Evolutionary conservation across 495 filamentous ascomycete genomes (phyloP).

Genomic region (Hyaloscypha bicolor): DNA sequence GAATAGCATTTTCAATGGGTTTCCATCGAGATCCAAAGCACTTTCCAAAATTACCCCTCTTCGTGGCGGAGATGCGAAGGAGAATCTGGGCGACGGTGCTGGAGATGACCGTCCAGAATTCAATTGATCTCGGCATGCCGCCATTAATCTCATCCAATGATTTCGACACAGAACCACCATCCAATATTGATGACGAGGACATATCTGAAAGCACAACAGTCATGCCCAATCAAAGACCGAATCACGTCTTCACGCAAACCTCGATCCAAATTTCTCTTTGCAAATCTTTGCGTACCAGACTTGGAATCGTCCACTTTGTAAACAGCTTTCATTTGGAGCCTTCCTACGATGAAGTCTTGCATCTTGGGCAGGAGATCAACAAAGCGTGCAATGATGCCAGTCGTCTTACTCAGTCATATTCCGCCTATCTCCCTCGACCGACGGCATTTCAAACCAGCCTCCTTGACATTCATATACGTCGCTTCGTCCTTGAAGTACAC

Average conservation of each 20-base stretch:
- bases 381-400: slow-evolving; percentile 33
- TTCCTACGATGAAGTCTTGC: slow-evolving; percentile 44
- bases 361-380: slow-evolving; percentile 40
- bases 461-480: slow-evolving; percentile 45
- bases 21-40: slow-evolving; percentile 58
- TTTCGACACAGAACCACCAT: slow-evolving; percentile 57
- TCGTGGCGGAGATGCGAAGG: slow-evolving; percentile 66
- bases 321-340: slow-evolving; percentile 43
- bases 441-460: slow-evolving; percentile 34
- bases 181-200: slow-evolving; percentile 51
- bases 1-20: slow-evolving; percentile 61
- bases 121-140: slow-evolving; percentile 59
- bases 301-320: slow-evolving; percentile 48
- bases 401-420: background rate
- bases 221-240: slow-evolving; percentile 14
- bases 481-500: slow-evolving; percentile 58
- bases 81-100: slow-evolving; percentile 68
- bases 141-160: slow-evolving; percentile 56
- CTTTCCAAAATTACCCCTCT: slow-evolving; percentile 43
- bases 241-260: slow-evolving; percentile 44
- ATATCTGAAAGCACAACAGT: slow-evolving; percentile 34
- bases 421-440: background rate
- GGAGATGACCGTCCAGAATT: slow-evolving; percentile 61
- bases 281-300: slow-evolving; percentile 46
- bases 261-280: slow-evolving; percentile 49